phyloP scores from a whole-genome alignment of 2,329 filamentous ascomycete genomes.

The Fusarium sp. region DNA sequence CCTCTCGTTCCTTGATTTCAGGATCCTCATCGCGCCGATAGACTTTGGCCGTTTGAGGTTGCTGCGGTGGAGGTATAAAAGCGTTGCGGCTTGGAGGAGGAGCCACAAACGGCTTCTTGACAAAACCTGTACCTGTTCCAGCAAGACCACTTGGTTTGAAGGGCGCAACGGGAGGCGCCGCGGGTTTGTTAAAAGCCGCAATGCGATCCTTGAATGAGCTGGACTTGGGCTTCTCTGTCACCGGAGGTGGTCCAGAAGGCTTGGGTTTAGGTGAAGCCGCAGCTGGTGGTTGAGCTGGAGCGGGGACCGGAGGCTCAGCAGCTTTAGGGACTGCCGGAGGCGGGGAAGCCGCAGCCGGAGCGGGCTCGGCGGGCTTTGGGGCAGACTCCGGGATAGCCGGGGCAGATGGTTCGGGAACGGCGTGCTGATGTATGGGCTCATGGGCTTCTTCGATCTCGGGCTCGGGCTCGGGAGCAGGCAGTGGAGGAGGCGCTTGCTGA shows the following conservation, averaged over 20 bases:
- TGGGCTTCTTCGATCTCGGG: slow-evolving; percentile 53
- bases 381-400: slow-evolving; percentile 46
- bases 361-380: slow-evolving; percentile 52
- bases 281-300: slow-evolving; percentile 47
- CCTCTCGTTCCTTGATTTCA: slow-evolving; percentile 72
- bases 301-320: slow-evolving; percentile 49
- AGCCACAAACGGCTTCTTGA: slow-evolving; percentile 97
- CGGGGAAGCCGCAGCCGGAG: slow-evolving; percentile 45
- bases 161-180: slow-evolving; percentile 86
- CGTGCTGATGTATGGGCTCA: slow-evolving; percentile 48
- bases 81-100: slow-evolving; percentile 93
- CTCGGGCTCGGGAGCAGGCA: slow-evolving; percentile 52
- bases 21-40: slow-evolving; percentile 92
- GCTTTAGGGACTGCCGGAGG: slow-evolving; percentile 47
- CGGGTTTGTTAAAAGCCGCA: slow-evolving; percentile 93
- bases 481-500: slow-evolving; percentile 50
- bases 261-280: slow-evolving; percentile 52
- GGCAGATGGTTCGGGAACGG: slow-evolving; percentile 52
- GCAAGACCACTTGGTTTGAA: slow-evolving; percentile 81
- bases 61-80: slow-evolving; percentile 81
- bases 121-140: slow-evolving; percentile 72
- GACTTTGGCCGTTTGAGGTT: slow-evolving; percentile 76
- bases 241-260: slow-evolving; percentile 71
- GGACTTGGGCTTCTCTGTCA: slow-evolving; percentile 76
- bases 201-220: slow-evolving; percentile 95